Evolutionary conservation across 2,329 filamentous ascomycete genomes (phyloP).

Genomic region (Tolypocladium inflatum): DNA sequence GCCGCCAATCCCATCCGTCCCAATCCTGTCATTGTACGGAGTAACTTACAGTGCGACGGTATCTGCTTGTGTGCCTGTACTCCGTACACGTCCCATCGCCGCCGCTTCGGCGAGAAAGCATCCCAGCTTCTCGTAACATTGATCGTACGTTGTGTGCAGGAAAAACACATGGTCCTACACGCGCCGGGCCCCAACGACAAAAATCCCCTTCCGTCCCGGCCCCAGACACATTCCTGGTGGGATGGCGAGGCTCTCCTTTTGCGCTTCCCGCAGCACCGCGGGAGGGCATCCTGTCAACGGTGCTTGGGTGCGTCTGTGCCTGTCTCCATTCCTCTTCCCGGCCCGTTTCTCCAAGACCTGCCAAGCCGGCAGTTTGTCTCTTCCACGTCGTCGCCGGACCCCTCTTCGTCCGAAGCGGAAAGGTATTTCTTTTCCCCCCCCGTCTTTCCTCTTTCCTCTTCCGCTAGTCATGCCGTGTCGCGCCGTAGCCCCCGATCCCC

Average conservation of each 20-base stretch:
- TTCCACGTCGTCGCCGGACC: not conserved
- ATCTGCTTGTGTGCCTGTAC: no score
- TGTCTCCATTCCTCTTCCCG: not conserved
- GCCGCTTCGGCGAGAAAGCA: no score
- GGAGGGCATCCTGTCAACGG: not conserved
- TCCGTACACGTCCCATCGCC: no score
- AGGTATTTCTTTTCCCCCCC: not conserved
- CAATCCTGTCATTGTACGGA: not conserved
- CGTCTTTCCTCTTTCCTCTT: not conserved
- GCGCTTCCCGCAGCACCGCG: not conserved
- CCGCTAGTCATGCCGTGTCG: not conserved
- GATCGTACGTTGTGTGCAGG: not conserved
- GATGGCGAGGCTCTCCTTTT: not conserved
- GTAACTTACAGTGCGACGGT: not conserved
- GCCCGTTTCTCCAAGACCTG: not conserved
- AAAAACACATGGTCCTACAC: not conserved
- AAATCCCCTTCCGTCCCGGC: not conserved
- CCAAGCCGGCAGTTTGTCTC: not conserved
- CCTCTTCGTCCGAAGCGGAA: not conserved
- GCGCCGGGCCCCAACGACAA: not conserved
- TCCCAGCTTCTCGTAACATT: not conserved
- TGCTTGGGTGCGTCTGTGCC: not conserved
- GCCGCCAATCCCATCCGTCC: not conserved
- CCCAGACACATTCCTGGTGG: not conserved
- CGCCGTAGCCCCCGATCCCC: not conserved